These are phyloP conservation scores for Smittium culicis DNA, from an alignment of 371 early-diverging fungal genomes.

Conservation along the genomic window DNA sequence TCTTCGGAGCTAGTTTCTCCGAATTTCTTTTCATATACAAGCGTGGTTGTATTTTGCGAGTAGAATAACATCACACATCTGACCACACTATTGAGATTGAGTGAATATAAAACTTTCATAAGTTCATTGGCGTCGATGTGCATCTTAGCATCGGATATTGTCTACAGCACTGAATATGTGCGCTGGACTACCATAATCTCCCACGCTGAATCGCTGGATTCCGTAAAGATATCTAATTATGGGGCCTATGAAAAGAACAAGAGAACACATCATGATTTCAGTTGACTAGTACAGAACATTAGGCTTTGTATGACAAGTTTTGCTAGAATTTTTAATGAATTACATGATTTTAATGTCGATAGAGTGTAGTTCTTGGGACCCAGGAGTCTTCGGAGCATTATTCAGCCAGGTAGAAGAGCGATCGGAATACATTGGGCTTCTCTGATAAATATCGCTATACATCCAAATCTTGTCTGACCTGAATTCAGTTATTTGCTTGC, in stretches of 20 bases:
- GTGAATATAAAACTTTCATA: not conserved
- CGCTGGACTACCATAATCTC: too few species aligned
- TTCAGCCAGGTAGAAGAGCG: not conserved
- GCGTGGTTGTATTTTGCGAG: not conserved
- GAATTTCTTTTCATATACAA: not conserved
- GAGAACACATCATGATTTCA: not conserved
- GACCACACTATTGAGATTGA: not conserved
- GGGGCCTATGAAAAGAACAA: not conserved
- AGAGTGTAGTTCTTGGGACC: not conserved
- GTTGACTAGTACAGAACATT: not conserved
- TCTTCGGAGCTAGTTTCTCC: not conserved
- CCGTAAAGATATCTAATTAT: not conserved
- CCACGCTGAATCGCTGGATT: not conserved
- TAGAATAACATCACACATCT: not conserved
- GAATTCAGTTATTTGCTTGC: not conserved
- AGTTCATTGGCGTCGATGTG: slow-evolving; percentile 2
- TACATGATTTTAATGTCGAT: not conserved
- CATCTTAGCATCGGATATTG: not conserved
- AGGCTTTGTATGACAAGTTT: not conserved
- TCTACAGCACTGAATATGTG: not conserved
- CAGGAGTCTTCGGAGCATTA: not conserved
- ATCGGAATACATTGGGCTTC: not conserved
- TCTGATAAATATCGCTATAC: slow-evolving; percentile 13
- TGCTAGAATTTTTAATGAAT: not conserved
- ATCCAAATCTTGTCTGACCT: not conserved